Base-by-base conservation (phyloP, 805 yeast species). In the Yarrowia bubula region DNA sequence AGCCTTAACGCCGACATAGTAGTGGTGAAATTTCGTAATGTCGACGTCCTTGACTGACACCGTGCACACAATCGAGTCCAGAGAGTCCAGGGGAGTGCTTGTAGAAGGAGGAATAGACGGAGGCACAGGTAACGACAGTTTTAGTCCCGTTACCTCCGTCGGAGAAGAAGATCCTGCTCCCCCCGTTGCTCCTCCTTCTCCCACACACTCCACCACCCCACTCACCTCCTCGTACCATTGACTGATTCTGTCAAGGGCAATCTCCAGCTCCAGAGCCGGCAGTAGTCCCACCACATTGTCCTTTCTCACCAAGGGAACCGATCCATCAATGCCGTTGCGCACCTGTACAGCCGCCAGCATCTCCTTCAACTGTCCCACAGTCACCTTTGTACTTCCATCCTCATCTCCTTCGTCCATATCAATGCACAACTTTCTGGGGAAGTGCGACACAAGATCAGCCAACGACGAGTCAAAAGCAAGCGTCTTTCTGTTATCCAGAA, bases 181-280 rank as follows among this genome's bases (percentile, higher is more conserved):
- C 2, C 4, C 37, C 9, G 37, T 17, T 2, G 2, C 11, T 28
- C 15, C 47, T 8, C n/a, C 10, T 4, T 31, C 51, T 4, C 17
- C 50, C 22, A 46, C 51, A 32, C 38, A 22, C 28, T 22, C 32
- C 22, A 38, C 38, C 8, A 31, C 47, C 10, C 37, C 47, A 8
- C 31, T 33, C n/a, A 58, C 37, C 22, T 58, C 64, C 22, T 39
- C 67, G 55, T 75, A 75, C 51, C 57, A 51, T 7, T 53, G 44
- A 42, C 69, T 66, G 35, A 83, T 68, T 55, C 75, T 77, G 69
- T 84, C 87, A 33, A 84, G 71, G n/a, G 81, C 80, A 66, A 78
- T 76, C 66, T 84, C 86, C 65, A 84, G 74, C 57, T 82, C 84
- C 0, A 85, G 81, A 32, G 80, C 83, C 37, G 82, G 80, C 5